phyloP scores from a whole-genome alignment of 768 basidiomycete genomes.

The Serendipita sp. region DNA sequence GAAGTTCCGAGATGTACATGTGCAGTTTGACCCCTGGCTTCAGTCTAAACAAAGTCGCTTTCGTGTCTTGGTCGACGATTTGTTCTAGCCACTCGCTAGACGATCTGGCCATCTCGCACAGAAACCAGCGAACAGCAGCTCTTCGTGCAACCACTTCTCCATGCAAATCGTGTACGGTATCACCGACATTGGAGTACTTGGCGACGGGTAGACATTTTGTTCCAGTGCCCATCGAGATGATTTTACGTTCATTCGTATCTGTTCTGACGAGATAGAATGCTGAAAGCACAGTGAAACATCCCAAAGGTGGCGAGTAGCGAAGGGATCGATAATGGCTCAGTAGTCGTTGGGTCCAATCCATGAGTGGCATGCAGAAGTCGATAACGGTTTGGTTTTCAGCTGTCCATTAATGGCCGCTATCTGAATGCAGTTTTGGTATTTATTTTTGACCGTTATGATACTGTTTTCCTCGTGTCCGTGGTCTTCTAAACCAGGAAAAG shows the following conservation, averaged over 20 bases:
- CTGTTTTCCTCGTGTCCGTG: too few relatives aligned
- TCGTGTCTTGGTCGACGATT: conserved; percentile 13
- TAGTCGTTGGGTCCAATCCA: not conserved
- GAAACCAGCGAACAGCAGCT: conserved; percentile 60
- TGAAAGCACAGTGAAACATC: conserved; percentile 44
- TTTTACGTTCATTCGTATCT: not conserved
- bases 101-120: conserved; percentile 40
- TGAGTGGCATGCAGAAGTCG: too few relatives aligned
- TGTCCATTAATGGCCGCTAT: too few relatives aligned
- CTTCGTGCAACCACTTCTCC: conserved; percentile 85
- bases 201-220: conserved; percentile 66
- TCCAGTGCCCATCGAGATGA: conserved; percentile 61
- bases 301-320: not conserved
- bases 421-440: too few relatives aligned
- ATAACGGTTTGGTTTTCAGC: too few relatives aligned
- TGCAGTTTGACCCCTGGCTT: conserved; percentile 33
- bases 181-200: conserved; percentile 50
- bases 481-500: too few relatives aligned
- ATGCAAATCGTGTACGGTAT: conserved; percentile 76
- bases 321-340: not conserved
- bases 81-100: conserved; percentile 31
- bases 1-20: conserved; percentile 66
- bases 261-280: conserved; percentile 29
- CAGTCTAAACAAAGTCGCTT: conserved; percentile 34
- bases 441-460: too few relatives aligned